A percentile compares a stretch with the other conserved stretches of the same genome.
phyloP scores from a whole-genome alignment of 257 asterid species.

The Penstemon davidsonii region DNA sequence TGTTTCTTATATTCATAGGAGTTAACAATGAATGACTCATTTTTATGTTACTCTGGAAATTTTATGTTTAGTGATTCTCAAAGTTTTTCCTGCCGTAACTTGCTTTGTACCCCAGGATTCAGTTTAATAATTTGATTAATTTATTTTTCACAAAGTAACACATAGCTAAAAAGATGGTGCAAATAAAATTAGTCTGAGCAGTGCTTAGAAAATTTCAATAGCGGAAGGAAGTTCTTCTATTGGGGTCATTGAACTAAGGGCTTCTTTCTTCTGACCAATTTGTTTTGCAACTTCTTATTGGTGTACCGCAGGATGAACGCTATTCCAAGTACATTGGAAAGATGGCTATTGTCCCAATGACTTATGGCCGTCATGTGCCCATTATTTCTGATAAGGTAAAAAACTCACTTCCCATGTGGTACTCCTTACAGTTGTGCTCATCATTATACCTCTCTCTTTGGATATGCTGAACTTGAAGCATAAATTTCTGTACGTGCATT shows the following conservation, averaged over 20 bases:
- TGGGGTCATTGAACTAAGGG: constrained; percentile 16
- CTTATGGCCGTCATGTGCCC: constrained; percentile 98
- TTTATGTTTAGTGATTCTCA: constrained; percentile 7
- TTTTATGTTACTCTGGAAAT: neutral
- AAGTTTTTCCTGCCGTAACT: neutral
- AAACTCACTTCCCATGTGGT: constrained; percentile 15
- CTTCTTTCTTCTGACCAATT: constrained; percentile 16
- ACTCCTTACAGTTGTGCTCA: constrained; percentile 1
- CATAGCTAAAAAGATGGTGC: neutral
- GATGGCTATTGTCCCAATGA: constrained; percentile 93
- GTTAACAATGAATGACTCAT: neutral
- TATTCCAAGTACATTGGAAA: constrained; percentile 84
- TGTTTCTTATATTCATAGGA: constrained; percentile 15
- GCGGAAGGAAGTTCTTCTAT: neutral
- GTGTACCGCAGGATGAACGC: constrained; percentile 74
- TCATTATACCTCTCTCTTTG: constrained; percentile 8
- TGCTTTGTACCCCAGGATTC: neutral
- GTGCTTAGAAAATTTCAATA: neutral
- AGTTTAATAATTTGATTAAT: neutral
- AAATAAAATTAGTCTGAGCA: neutral
- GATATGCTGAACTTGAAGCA: neutral
- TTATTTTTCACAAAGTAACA: neutral
- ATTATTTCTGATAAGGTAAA: constrained; percentile 90
- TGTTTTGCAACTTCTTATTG: constrained; percentile 7
- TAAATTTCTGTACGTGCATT: neutral